Conservation (phyloP, 2,329 filamentous ascomycete species). For the Coniochaeta sp. region DNA sequence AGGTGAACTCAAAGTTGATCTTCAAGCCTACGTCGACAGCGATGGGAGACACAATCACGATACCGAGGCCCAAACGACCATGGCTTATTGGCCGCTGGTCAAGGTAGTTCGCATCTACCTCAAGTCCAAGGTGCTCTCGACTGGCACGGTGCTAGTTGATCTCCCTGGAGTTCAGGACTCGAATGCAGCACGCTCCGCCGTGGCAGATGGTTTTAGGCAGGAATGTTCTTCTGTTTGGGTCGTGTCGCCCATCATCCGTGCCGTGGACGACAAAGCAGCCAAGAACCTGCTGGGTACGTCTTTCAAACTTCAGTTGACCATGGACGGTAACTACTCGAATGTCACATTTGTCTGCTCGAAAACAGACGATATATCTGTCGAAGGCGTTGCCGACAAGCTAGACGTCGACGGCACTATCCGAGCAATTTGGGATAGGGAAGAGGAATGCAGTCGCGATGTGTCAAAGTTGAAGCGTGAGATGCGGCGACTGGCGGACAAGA, state of each 20-base stretch:
- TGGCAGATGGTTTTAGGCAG: slow-evolving; percentile 50
- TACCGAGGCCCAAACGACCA: slow-evolving; percentile 17
- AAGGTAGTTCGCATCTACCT: slow-evolving; percentile 37
- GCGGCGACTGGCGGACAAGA: neutral
- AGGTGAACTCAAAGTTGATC: slow-evolving; percentile 31
- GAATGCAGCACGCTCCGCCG: slow-evolving; percentile 41
- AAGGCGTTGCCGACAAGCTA: slow-evolving; percentile 5
- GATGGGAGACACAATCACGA: slow-evolving; percentile 33
- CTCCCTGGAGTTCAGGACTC: slow-evolving; percentile 53
- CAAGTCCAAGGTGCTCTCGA: slow-evolving; percentile 24
- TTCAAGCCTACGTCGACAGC: slow-evolving; percentile 48
- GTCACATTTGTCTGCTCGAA: slow-evolving; percentile 57
- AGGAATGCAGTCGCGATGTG: neutral
- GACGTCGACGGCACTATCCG: neutral
- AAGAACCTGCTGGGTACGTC: slow-evolving; percentile 45
- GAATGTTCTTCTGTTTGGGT: slow-evolving; percentile 52
- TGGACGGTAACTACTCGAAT: slow-evolving; percentile 42
- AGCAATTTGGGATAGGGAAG: neutral
- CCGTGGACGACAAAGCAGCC: slow-evolving; percentile 51
- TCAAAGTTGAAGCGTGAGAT: neutral
- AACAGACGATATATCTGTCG: slow-evolving; percentile 44
- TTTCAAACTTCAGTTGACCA: slow-evolving; percentile 51
- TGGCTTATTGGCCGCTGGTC: slow-evolving; percentile 41
- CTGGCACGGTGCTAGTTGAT: slow-evolving; percentile 32
- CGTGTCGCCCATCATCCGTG: slow-evolving; percentile 51